These are phyloP conservation scores for Boletus patriciae DNA, from an alignment of 768 basidiomycete species.

Conservation along the genomic window DNA sequence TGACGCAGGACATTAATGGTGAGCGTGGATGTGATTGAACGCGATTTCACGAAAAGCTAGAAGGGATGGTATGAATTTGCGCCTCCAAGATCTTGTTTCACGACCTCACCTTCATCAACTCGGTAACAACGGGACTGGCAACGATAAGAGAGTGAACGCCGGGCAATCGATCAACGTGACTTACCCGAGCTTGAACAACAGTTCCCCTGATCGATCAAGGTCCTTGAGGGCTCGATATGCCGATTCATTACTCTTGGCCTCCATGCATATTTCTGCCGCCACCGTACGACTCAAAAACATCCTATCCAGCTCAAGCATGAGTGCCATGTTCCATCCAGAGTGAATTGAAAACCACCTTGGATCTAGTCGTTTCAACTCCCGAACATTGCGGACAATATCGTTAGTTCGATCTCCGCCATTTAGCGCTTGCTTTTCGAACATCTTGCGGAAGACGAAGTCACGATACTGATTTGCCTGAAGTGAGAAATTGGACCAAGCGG, in stretches of 20 bases:
- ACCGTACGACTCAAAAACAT: conserved; percentile 84
- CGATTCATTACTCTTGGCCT: conserved; percentile 66
- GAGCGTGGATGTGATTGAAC: conserved; percentile 54
- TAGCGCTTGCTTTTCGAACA: conserved; percentile 62
- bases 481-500: conserved; percentile 12
- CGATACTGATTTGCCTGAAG: conserved; percentile 53
- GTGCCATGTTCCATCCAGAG: not conserved
- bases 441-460: conserved; percentile 84
- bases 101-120: conserved; percentile 60
- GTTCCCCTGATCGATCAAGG: conserved; percentile 61
- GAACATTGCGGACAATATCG: conserved; percentile 68
- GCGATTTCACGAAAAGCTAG: conserved; percentile 69
- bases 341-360: conserved; percentile 47
- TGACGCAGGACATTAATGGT: conserved; percentile 57
- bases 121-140: conserved; percentile 49
- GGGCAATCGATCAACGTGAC: conserved; percentile 12
- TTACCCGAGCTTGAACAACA: conserved; percentile 70
- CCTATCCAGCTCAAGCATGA: conserved; percentile 36
- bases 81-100: not conserved
- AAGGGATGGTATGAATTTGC: conserved; percentile 8
- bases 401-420: conserved; percentile 54
- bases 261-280: conserved; percentile 83
- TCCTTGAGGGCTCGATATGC: conserved; percentile 69
- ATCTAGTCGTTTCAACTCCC: conserved; percentile 70
- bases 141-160: conserved; percentile 12